A percentile compares a stretch with the other conserved stretches of the same genome.
Conservation (phyloP, 768 basidiomycete species). For the Boletus reticuloceps region DNA sequence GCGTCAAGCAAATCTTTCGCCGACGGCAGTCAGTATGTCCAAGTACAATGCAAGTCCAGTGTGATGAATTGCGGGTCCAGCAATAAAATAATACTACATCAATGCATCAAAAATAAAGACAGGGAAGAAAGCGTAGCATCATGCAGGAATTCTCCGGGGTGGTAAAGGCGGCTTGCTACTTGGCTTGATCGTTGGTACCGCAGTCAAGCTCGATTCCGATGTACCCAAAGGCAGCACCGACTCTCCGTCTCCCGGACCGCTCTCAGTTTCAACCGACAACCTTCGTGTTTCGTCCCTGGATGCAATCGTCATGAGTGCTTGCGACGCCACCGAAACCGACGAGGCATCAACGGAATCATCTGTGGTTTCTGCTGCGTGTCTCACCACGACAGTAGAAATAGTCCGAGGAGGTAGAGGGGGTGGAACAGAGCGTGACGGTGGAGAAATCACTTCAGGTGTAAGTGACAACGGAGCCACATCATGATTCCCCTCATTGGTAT, state of each 20-base stretch:
- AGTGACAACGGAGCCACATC: conserved; percentile 32
- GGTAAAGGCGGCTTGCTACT: conserved; percentile 33
- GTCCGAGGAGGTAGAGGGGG: conserved; percentile 45
- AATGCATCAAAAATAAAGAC: not conserved
- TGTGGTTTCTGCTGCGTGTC: conserved; percentile 27
- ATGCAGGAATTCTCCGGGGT: conserved; percentile 28
- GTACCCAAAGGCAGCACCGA: not conserved
- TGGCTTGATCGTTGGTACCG: not conserved
- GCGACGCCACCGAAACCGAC: conserved; percentile 43
- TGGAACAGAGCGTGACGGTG: conserved; percentile 30
- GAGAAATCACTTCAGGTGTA: conserved; percentile 17
- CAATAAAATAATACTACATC: conserved; percentile 7
- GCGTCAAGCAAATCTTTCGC: no score
- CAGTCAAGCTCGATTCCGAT: conserved; percentile 4
- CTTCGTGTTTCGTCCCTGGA: conserved; percentile 41
- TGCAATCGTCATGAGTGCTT: conserved; percentile 57
- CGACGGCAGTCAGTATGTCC: no score
- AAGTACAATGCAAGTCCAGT: no score
- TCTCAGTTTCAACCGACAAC: conserved; percentile 20
- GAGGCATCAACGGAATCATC: conserved; percentile 19
- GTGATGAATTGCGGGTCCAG: not conserved
- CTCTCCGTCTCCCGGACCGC: conserved; percentile 4
- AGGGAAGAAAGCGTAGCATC: not conserved
- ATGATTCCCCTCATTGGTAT: conserved; percentile 23
- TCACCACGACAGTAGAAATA: conserved; percentile 30